Base-by-base conservation (phyloP, 2,329 filamentous ascomycete genomes). In the Elsinoe arachidis region DNA sequence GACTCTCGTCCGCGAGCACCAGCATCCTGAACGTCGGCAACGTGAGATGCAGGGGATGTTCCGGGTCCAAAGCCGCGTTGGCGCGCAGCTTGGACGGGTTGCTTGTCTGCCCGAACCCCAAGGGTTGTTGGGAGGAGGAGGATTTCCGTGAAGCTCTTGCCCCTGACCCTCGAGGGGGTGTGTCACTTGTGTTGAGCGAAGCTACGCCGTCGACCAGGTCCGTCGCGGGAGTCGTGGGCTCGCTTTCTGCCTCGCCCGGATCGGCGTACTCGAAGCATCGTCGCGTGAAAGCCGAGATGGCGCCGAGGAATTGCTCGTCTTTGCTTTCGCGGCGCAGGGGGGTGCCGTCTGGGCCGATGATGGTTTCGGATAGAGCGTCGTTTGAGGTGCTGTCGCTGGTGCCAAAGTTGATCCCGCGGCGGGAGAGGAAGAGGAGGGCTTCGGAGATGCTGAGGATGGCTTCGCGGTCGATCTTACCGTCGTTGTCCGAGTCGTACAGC, bases 21-120 rank as follows among this genome's bases (percentile, higher is more conserved):
- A 99, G 90, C 93, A 99, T 99, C 63, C 93, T 87, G 80, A 99
- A 99, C 0, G 93, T 99, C 1, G 93, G 93, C 1, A 99, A 80
- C 0, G 93, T 97, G 67, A 99, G 96, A 69, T 96, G 88, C 0
- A 99, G 80, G 5, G 93, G 93, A 62, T 95, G 92, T 23, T 90
- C 86, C 2, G 93, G 93, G 68, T 99, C 91, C 3, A 99, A 80
- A 0, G 93, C 93, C 7, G 86, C 84, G 68, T 99, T 99, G 47
- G 90, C 90, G 17, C 87, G 82, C 68, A 90, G 85, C 1, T 86
- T 84, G 66, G 84, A 81, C 6, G 85, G 81, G 33, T 60, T 61
- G n/a, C 53, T 54, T 17, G 62, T 63, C 72, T 71, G 60, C 59
- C 69, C 57, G 65, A 73, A 65, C 58, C 68, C 62, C 67, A 58